These are phyloP conservation scores for Nigrospora oryzae DNA, from an alignment of 2,329 filamentous ascomycete species.

Conservation along the genomic window DNA sequence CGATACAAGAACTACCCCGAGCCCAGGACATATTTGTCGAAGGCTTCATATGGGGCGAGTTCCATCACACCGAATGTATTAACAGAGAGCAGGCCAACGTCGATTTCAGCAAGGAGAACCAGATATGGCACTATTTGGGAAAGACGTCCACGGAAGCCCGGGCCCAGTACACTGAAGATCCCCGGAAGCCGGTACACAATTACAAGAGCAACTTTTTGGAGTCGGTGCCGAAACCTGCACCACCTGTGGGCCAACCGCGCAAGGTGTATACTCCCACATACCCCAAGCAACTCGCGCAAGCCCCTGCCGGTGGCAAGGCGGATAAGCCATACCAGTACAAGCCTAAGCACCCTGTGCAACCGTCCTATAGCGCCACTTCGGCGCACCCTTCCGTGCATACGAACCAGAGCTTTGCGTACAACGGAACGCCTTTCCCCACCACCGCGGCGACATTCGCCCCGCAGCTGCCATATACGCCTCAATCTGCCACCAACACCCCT, in stretches of 20 bases:
- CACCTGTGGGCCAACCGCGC: slow-evolving; percentile 12
- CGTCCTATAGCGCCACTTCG: neutral
- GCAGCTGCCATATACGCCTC: slow-evolving; percentile 4
- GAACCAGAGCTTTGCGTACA: slow-evolving; percentile 25
- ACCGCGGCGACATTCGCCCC: slow-evolving; percentile 4
- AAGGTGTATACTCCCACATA: slow-evolving; percentile 18
- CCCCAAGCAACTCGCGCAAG: slow-evolving; percentile 9
- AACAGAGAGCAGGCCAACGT: slow-evolving; percentile 60
- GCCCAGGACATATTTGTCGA: slow-evolving; percentile 61
- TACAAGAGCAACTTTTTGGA: slow-evolving; percentile 65
- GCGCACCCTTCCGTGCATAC: slow-evolving; percentile 15
- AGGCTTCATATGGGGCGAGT: slow-evolving; percentile 71
- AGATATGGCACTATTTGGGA: slow-evolving; percentile 84
- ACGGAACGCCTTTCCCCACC: slow-evolving; percentile 9
- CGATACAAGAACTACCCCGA: slow-evolving; percentile 52
- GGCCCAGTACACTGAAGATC: slow-evolving; percentile 83
- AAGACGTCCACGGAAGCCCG: slow-evolving; percentile 81
- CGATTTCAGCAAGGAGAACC: slow-evolving; percentile 62
- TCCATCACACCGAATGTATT: slow-evolving; percentile 50
- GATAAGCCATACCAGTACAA: slow-evolving; percentile 26
- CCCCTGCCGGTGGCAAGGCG: slow-evolving; percentile 8
- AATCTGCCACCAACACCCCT: slow-evolving; percentile 1
- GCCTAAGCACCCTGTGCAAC: slow-evolving; percentile 15
- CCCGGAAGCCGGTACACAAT: slow-evolving; percentile 49
- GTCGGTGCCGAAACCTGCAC: slow-evolving; percentile 47